These are phyloP conservation scores for Melampsora medusae DNA, from an alignment of 1,284 basidiomycete genomes.

Conservation along the genomic window DNA sequence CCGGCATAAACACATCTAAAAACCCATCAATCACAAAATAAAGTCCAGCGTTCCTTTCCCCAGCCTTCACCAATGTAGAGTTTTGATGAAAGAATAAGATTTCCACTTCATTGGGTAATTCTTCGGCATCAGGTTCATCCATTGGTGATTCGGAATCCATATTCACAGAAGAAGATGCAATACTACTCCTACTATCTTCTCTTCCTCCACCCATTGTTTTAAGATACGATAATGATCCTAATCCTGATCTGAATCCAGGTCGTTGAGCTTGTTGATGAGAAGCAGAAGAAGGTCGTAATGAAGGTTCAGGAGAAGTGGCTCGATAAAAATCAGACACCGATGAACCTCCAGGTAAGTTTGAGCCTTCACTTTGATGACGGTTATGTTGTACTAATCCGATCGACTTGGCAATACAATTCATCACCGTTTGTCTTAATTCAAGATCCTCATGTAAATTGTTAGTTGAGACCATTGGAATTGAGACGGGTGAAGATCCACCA, in stretches of 20 bases:
- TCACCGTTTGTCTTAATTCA: constrained; percentile 87
- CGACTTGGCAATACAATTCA: constrained; percentile 95
- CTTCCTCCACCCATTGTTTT: constrained; percentile 64
- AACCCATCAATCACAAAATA: constrained; percentile 99
- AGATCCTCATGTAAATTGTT: constrained; percentile 63
- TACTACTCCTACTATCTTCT: constrained; percentile 48
- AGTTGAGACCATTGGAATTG: not conserved
- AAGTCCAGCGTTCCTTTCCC: constrained; percentile 83
- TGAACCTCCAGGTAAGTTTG: constrained; percentile 14
- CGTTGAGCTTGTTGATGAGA: not conserved
- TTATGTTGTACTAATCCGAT: constrained; percentile 85
- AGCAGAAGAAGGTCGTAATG: constrained; percentile 30
- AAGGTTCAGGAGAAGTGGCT: constrained; percentile 51
- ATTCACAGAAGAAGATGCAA: constrained; percentile 45
- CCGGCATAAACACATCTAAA: constrained; percentile 80
- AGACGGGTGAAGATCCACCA: constrained; percentile 14
- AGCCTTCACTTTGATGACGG: constrained; percentile 57
- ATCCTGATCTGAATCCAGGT: constrained; percentile 68
- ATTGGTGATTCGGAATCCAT: constrained; percentile 60
- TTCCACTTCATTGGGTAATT: constrained; percentile 89
- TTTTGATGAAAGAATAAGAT: constrained; percentile 89
- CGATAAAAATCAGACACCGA: constrained; percentile 54
- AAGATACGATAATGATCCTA: constrained; percentile 78
- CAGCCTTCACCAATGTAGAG: constrained; percentile 79
- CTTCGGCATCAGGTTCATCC: constrained; percentile 67